Conservation (phyloP, 2,329 filamentous ascomycete species). For the Camillea tinctor region DNA sequence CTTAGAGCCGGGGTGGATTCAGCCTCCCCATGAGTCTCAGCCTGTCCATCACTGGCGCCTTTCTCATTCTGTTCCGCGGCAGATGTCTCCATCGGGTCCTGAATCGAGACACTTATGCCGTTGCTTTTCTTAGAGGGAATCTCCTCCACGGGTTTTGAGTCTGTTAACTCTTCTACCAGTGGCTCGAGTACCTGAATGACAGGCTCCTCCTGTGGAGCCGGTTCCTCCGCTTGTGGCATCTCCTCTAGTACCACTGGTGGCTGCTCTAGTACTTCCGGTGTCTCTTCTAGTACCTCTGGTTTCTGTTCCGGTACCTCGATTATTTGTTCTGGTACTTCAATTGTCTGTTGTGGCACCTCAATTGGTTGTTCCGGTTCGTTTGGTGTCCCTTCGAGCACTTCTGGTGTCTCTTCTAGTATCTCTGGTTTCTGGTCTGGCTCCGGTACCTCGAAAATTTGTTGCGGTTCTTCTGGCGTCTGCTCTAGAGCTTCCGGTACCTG, state of each 20-base stretch:
- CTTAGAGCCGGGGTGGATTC: slow-evolving; percentile 21
- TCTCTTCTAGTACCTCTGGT: neutral
- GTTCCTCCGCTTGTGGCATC: neutral
- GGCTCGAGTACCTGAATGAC: neutral
- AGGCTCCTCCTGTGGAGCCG: neutral
- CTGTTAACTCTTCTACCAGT: neutral
- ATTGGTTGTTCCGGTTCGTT: neutral
- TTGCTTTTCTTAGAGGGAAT: neutral
- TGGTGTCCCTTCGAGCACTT: neutral
- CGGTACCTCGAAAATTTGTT: neutral
- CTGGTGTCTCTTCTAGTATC: neutral
- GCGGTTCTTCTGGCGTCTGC: neutral
- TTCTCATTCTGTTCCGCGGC: neutral
- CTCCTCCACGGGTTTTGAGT: neutral
- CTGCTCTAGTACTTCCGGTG: neutral
- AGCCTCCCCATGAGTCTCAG: neutral
- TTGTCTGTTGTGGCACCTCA: neutral
- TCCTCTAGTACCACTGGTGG: neutral
- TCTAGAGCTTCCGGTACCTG: neutral
- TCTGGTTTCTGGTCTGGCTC: neutral
- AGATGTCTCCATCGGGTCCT: neutral
- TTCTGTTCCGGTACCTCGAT: neutral
- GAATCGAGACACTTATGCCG: neutral
- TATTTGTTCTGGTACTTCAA: neutral
- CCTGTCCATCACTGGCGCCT: slow-evolving; percentile 4